Evolutionary conservation across 768 basidiomycete species (phyloP), one percentile per base, ranked within the genome.

Genomic region (Pholiota microspora): DNA sequence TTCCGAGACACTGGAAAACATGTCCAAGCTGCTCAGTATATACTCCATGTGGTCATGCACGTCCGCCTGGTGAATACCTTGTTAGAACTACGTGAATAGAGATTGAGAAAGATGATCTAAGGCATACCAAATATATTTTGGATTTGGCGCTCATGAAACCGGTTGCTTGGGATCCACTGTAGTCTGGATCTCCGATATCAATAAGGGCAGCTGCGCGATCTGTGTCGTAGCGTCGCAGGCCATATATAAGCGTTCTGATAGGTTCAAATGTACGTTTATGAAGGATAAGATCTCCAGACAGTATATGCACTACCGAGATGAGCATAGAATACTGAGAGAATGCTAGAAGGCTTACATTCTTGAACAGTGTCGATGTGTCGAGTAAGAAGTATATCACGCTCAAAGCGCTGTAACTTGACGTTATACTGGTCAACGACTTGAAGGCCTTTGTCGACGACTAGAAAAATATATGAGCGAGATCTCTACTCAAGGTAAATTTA

Each of bases 21-120:
- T 87, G 55, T 91, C 89, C 46, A 91, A 65, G 59, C 82, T 86
- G 1, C 76, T 74, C 24, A 91, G 64, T 32, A 86, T 82, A 54
- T 85, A 85, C 51, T 89, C 88, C 73, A 86, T 84, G 59, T 91
- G 89, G 63, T 91, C 89, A 55, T 81, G 76, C 1, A 89, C 85
- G 63, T 89, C 88, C 8, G 86, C 85, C 50, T 51, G 24, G 32
- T 24, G 32, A 23, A 16, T 31, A 12, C 29, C n/a, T n/a, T 31
- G 16, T 35, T 23, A 32, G 21, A 16, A 5, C 15, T 18, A 47
- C 27, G 23, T 25, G 9, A 15, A 12, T 23, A 47, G 45, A 7
- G 1, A n/a, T 3, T 21, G 7, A 27, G 25, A 3, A 25, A 27
- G 27, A 47, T 8, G 35, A n/a, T n/a, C n/a, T 3, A 16, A 50